Conservation (phyloP, 1,284 basidiomycete species). For the Coniophora puteana region DNA sequence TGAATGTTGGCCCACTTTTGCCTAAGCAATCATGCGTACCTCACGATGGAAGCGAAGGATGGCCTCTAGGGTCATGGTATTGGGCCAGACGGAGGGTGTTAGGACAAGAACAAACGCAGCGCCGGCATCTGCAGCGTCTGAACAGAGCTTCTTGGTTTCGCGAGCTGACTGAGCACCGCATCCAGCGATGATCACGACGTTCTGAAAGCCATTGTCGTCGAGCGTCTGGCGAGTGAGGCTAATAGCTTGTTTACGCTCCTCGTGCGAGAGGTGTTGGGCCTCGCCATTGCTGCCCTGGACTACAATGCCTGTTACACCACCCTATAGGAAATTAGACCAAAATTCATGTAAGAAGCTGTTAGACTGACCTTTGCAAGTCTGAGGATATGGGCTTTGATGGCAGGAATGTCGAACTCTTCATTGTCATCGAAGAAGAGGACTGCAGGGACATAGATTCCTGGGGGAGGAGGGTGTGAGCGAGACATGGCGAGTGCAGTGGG, state of each 20-base stretch:
- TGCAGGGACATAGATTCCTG: constrained; percentile 72
- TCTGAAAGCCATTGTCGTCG: constrained; percentile 65
- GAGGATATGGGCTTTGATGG: constrained; percentile 62
- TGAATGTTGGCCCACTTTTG: constrained; percentile 10
- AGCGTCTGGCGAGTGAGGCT: constrained; percentile 69
- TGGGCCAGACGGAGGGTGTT: constrained; percentile 66
- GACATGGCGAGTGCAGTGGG: constrained; percentile 14
- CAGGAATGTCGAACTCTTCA: constrained; percentile 59
- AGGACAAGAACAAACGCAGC: constrained; percentile 77
- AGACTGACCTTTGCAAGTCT: constrained; percentile 55
- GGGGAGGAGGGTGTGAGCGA: constrained; percentile 46
- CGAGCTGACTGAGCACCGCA: constrained; percentile 80
- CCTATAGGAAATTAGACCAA: constrained; percentile 31
- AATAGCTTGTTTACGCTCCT: constrained; percentile 66
- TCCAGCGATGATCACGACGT: constrained; percentile 77
- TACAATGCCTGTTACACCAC: constrained; percentile 70
- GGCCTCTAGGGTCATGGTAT: constrained; percentile 57
- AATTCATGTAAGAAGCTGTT: constrained; percentile 5
- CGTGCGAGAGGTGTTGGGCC: constrained; percentile 72
- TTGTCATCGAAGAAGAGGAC: constrained; percentile 66
- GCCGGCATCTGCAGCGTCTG: constrained; percentile 78
- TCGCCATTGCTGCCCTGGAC: constrained; percentile 79
- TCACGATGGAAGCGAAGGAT: constrained; percentile 64
- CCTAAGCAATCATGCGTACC: constrained; percentile 30
- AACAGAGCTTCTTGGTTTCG: constrained; percentile 78